These are phyloP conservation scores for Athelia psychrophila DNA, from an alignment of 1,284 basidiomycete genomes.

Conservation along the genomic window DNA sequence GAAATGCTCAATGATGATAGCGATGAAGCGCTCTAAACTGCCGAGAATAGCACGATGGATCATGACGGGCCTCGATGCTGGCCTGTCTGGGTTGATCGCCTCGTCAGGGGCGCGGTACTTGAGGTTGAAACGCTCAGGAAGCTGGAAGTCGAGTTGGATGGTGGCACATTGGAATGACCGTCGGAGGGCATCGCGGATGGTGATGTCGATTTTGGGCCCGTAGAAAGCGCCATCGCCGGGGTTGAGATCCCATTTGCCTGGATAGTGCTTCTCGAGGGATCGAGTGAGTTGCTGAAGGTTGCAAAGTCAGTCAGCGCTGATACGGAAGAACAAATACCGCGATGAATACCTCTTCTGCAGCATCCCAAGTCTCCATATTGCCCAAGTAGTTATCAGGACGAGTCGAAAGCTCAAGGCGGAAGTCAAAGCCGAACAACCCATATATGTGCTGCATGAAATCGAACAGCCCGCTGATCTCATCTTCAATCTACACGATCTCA, in stretches of 20 bases:
- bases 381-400: slow-evolving; percentile 96
- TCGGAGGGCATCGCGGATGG: slow-evolving; percentile 89
- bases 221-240: slow-evolving; percentile 98
- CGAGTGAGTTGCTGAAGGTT: slow-evolving; percentile 70
- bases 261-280: slow-evolving; percentile 85
- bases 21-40: slow-evolving; percentile 94
- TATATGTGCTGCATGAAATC: slow-evolving; percentile 96
- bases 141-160: slow-evolving; percentile 98
- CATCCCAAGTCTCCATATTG: slow-evolving; percentile 86
- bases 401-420: slow-evolving; percentile 94
- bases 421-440: slow-evolving; percentile 96
- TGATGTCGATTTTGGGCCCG: slow-evolving; percentile 98
- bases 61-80: slow-evolving; percentile 86
- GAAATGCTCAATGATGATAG: slow-evolving; percentile 97
- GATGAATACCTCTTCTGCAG: slow-evolving; percentile 71
- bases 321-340: slow-evolving; percentile 3
- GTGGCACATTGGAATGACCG: slow-evolving; percentile 98
- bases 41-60: slow-evolving; percentile 98
- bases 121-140: slow-evolving; percentile 97
- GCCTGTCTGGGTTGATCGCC: slow-evolving; percentile 50
- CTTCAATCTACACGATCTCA: slow-evolving; percentile 62
- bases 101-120: slow-evolving; percentile 84
- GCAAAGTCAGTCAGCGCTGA: slow-evolving; percentile 1
- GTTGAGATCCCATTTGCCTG: slow-evolving; percentile 92
- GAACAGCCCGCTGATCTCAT: slow-evolving; percentile 86